These are phyloP conservation scores for sorghum (Sorghum bicolor) DNA, from an alignment of 176 grass and related monocot species.

Conservation along the genomic window Sorghum_bicolor_NCBIv3 NC_012870.2:64801501-64802000, in stretches of 20 bases:
- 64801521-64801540: slow-evolving; percentile 22
- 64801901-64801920: not conserved
- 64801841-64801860: slow-evolving; percentile 2
- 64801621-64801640: not conserved
- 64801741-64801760: not conserved
- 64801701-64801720: slow-evolving; percentile 3
- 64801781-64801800: slow-evolving; percentile 13
- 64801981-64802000: not conserved
- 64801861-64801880: not conserved
- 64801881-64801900: slow-evolving; percentile 8
- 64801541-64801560: slow-evolving; percentile 29
- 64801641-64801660: not conserved
- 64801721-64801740: not conserved
- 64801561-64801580: slow-evolving; percentile 27
- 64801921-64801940: not conserved
- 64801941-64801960: not conserved
- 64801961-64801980: no score
- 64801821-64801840: slow-evolving; percentile 6
- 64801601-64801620: not conserved
- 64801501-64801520: not conserved
- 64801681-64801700: not conserved
- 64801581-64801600: slow-evolving; percentile 11
- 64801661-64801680: not conserved
- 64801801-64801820: not conserved
- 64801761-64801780: not conserved